These are phyloP conservation scores for Auricularia sp. DNA, from an alignment of 768 basidiomycete genomes.

Conservation along the genomic window DNA sequence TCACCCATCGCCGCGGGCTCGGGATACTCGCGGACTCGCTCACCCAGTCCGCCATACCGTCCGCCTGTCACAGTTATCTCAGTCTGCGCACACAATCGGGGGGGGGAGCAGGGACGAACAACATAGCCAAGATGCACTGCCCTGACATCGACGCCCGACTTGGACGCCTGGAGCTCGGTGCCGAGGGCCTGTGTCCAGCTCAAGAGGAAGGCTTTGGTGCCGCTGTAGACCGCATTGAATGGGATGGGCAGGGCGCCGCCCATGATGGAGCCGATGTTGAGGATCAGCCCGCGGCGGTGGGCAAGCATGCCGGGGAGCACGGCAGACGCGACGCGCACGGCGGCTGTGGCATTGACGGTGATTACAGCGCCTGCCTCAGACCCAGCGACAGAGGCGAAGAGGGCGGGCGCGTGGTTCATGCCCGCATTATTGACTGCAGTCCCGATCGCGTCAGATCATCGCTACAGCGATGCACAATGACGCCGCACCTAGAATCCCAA, in stretches of 20 bases:
- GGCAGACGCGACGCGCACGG: constrained; percentile 67
- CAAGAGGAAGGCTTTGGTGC: constrained; percentile 80
- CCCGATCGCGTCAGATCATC: not conserved
- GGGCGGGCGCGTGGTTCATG: constrained; percentile 75
- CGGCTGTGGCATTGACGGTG: constrained; percentile 74
- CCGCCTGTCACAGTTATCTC: constrained; percentile 44
- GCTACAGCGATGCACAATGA: not conserved
- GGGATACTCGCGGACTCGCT: constrained; percentile 61
- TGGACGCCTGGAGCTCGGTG: constrained; percentile 61
- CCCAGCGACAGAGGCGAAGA: constrained; percentile 65
- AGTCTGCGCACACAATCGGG: constrained; percentile 1
- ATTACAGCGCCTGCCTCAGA: constrained; percentile 77
- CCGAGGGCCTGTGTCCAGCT: constrained; percentile 81
- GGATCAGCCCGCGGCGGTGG: constrained; percentile 70
- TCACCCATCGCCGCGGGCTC: constrained; percentile 62
- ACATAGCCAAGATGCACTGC: constrained; percentile 92
- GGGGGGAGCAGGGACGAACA: constrained; percentile 29
- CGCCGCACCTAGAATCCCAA: constrained; percentile 63
- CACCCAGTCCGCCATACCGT: constrained; percentile 89
- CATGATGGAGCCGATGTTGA: constrained; percentile 82
- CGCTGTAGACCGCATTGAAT: constrained; percentile 89
- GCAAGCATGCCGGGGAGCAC: constrained; percentile 78
- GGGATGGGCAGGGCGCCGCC: constrained; percentile 80
- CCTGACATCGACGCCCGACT: constrained; percentile 59
- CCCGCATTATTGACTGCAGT: constrained; percentile 89